Base-by-base conservation (phyloP, 495 filamentous ascomycete species). In the Xylaria bambusicola region DNA sequence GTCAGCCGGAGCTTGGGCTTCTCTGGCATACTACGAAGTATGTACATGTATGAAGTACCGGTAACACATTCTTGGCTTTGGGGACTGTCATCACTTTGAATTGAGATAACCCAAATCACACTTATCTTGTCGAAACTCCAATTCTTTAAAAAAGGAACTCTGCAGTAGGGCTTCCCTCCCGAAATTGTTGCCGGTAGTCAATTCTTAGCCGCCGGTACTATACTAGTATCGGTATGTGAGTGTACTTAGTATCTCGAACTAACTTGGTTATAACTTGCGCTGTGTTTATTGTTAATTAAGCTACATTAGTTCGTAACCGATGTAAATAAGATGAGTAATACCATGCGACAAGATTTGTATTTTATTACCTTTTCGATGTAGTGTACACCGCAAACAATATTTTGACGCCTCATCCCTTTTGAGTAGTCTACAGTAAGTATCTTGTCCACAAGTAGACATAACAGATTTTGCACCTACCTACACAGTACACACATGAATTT, bases 1-100 rank as follows among this genome's bases (percentile, higher is more conserved):
- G 52, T 54, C 52, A 54, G 52, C 38, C 21, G n/a, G 52, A 33
- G 29, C 29, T 33, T 33, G 5, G 26, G 21, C 36, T 54, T 18
- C 20, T 21, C 48, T 52, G 5, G 6, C 36, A 41, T 27, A n/a
- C 12, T 10, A 38, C 6, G 3, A 38, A 15, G 8, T 33, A 33
- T 10, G n/a, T n/a, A n/a, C n/a, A n/a, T n/a, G n/a, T n/a, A n/a
- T n/a, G n/a, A n/a, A n/a, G n/a, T n/a, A n/a, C n/a, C n/a, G n/a
- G n/a, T n/a, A n/a, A n/a, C n/a, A n/a, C n/a, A n/a, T n/a, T n/a
- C n/a, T n/a, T n/a, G n/a, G n/a, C n/a, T n/a, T n/a, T n/a, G n/a
- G n/a, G 45, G 26, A 8, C 15, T 6, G 17, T 17, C 29, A 27
- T n/a, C n/a, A 27, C 8, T 50, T 27, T 9, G 8, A 35, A 9